A percentile compares a stretch with the other conserved stretches of the same genome.
These are phyloP conservation scores for Trichophyton rubrum DNA, from an alignment of 2,329 filamentous ascomycete species.

Conservation along the genomic window DNA sequence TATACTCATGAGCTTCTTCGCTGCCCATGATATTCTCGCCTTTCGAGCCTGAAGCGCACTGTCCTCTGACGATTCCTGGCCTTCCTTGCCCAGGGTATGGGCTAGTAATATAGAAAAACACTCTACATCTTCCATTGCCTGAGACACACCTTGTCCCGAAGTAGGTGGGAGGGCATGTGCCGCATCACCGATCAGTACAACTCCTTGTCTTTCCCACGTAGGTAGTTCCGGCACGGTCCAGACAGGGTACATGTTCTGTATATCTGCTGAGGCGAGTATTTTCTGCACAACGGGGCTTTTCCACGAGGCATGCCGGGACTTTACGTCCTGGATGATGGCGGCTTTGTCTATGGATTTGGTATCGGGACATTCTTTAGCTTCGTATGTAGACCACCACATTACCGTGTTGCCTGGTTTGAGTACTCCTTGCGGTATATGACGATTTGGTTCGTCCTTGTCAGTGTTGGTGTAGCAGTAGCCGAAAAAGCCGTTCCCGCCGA, in stretches of 20 bases:
- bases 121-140: slow-evolving; percentile 45
- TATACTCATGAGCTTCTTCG: slow-evolving; percentile 23
- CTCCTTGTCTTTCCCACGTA: slow-evolving; percentile 36
- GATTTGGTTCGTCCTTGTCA: slow-evolving; percentile 13
- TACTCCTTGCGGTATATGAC: slow-evolving; percentile 15
- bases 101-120: slow-evolving; percentile 33
- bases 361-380: slow-evolving; percentile 22
- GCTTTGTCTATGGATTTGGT: slow-evolving; percentile 21
- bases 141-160: slow-evolving; percentile 43
- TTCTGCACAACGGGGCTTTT: slow-evolving; percentile 33
- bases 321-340: slow-evolving; percentile 26
- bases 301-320: slow-evolving; percentile 34
- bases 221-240: slow-evolving; percentile 38
- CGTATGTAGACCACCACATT: slow-evolving; percentile 38
- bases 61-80: slow-evolving; percentile 3
- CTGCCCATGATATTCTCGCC: slow-evolving; percentile 18
- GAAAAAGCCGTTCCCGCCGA: slow-evolving; percentile 40
- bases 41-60: slow-evolving; percentile 11
- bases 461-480: slow-evolving; percentile 33
- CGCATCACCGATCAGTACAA: slow-evolving; percentile 46
- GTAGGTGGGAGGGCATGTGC: slow-evolving; percentile 45
- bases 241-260: slow-evolving; percentile 37
- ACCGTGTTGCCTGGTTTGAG: slow-evolving; percentile 22
- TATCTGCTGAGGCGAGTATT: slow-evolving; percentile 28
- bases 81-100: slow-evolving; percentile 18